Percentiles rank a stretch among this genome's conserved stretches.
Evolutionary conservation across 176 grass and related monocot species (phyloP).

Genomic region (Secale cereale): DNA sequence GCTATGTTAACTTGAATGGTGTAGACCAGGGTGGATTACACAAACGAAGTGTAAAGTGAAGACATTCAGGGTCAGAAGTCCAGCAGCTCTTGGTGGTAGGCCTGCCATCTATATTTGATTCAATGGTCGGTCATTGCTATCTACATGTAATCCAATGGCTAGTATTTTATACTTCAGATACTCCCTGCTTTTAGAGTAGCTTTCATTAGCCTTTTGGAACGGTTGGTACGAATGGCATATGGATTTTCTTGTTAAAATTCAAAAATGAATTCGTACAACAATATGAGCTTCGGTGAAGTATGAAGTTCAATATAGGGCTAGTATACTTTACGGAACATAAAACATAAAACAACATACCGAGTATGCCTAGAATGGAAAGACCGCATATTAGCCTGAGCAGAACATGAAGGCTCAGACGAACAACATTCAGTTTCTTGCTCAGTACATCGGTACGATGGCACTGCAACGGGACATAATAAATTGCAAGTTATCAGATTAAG

Average conservation of each 20-base stretch:
- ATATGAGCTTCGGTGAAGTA: not conserved
- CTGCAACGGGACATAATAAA: slow-evolving; percentile 32
- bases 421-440: slow-evolving; percentile 67
- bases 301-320: not conserved
- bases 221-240: not conserved
- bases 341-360: slow-evolving; percentile 46
- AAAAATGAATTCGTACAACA: not conserved
- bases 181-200: not conserved
- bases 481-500: slow-evolving; percentile 16
- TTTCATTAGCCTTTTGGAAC: not conserved
- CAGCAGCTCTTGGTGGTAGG: not conserved
- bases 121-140: not conserved
- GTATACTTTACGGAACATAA: not conserved
- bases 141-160: not conserved
- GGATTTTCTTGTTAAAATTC: not conserved
- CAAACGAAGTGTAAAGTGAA: not conserved
- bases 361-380: slow-evolving; percentile 75
- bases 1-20: not conserved
- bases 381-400: slow-evolving; percentile 47
- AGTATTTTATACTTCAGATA: not conserved
- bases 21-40: not conserved
- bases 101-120: not conserved
- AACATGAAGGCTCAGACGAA: slow-evolving; percentile 86
- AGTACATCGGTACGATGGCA: slow-evolving; percentile 61
- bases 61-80: slow-evolving; percentile 3